Evolutionary conservation across 179 eudicot species (phyloP), one percentile per base, ranked within the genome.

Genomic region (Spergularia azorica): DNA sequence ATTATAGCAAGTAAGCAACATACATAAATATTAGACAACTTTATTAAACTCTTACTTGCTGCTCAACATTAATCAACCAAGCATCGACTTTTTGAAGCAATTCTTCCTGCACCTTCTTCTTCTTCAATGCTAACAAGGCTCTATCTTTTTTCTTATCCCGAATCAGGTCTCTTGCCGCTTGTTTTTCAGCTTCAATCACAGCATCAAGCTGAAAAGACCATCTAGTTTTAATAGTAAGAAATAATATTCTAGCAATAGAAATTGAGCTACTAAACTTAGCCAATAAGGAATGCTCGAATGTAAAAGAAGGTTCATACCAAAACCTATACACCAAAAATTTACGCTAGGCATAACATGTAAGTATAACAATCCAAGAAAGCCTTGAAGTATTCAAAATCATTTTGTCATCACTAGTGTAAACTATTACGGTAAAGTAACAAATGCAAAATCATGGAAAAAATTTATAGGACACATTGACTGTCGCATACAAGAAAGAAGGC

Each of bases 71-170:
- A 64, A 95, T 85, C 46, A 95, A 91, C 97, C 97, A 95, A 50
- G 89, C 89, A 86, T 93, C 99, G 62, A 93, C 97, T 87, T 93
- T 90, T 83, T 95, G 93, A 78, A 95, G 81, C 78, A 95, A 82
- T 92, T 43, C 48, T 79, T 95, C 99, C 79, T 95, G 97, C 70
- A 89, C 97, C 79, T 87, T 95, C 82, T 95, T 95, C 86, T 95
- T 95, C 86, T 90, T 95, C 76, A 95, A 84, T 66, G 97, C 95
- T 60, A 95, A 84, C 81, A 95, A 86, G 79, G 97, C 99, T 81
- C 97, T 89, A 8, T 95, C 99, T 86, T 95, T 95, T 86, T 86
- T 95, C 92, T 93, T 95, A 76, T 95, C 97, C 66, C 91, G 95
- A 67, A 95, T 86, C 82, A 95, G 88, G 79, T 95, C 95, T 81